Conservation (phyloP, 768 basidiomycete genomes). For the Rhodotorula toruloides region DNA sequence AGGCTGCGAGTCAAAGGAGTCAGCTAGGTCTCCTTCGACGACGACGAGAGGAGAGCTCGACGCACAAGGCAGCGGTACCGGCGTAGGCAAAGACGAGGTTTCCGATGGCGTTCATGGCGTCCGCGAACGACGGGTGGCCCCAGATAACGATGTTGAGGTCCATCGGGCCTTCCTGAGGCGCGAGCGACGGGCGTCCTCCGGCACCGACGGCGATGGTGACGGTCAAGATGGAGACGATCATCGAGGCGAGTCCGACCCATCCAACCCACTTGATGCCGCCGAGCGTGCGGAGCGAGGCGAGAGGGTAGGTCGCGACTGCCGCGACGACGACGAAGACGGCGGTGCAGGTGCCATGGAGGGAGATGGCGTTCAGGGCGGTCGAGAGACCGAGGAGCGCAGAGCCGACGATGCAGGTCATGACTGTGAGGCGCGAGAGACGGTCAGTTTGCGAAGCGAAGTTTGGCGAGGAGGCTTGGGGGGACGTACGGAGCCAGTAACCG, state of each 20-base stretch:
- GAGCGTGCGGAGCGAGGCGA: constrained; percentile 44
- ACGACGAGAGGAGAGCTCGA: neutral
- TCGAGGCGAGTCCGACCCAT: constrained; percentile 41
- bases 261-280: constrained; percentile 44
- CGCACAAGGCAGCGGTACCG: constrained; percentile 15
- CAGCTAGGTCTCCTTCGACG: neutral
- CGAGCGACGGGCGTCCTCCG: constrained; percentile 40
- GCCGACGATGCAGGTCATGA: constrained; percentile 41
- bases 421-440: neutral
- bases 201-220: constrained; percentile 42
- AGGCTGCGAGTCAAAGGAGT: constrained; percentile 12
- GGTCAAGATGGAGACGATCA: constrained; percentile 38
- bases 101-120: constrained; percentile 45
- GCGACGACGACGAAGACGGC: constrained; percentile 47
- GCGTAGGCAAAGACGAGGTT: constrained; percentile 44
- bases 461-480: neutral
- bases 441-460: neutral
- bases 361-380: constrained; percentile 47
- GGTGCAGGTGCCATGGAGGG: constrained; percentile 47
- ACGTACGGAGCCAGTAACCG: constrained; percentile 25
- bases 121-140: constrained; percentile 32
- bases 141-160: constrained; percentile 40
- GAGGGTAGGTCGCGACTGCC: constrained; percentile 39
- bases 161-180: constrained; percentile 39
- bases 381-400: constrained; percentile 45